phyloP scores from a whole-genome alignment of 2,329 filamentous ascomycete species.

The Albophoma yamanashiensis region DNA sequence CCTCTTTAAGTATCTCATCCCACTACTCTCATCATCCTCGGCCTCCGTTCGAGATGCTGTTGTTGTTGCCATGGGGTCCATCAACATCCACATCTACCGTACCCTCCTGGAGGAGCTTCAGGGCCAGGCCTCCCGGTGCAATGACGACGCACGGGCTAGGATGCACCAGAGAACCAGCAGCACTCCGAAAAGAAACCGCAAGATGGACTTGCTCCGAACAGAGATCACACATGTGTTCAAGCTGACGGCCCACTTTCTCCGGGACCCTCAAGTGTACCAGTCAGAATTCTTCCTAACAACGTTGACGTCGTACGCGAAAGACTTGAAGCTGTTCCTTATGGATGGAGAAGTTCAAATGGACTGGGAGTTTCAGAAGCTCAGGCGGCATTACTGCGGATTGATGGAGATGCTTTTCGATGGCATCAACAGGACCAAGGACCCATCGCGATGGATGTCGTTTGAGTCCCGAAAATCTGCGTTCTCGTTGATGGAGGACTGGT shows the following conservation, averaged over 20 bases:
- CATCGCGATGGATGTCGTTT: constrained; percentile 92
- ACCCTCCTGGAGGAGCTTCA: constrained; percentile 85
- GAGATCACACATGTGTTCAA: constrained; percentile 97
- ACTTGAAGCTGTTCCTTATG: constrained; percentile 88
- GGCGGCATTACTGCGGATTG: constrained; percentile 87
- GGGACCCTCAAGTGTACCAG: constrained; percentile 64
- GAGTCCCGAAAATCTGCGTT: constrained; percentile 94
- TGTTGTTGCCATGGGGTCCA: constrained; percentile 83
- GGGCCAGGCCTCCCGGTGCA: constrained; percentile 74
- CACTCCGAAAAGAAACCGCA: constrained; percentile 68
- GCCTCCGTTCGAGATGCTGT: constrained; percentile 80
- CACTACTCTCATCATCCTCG: constrained; percentile 70
- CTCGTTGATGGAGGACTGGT: constrained; percentile 98
- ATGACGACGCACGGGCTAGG: constrained; percentile 76
- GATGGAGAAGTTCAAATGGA: constrained; percentile 92
- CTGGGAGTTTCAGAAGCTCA: constrained; percentile 84
- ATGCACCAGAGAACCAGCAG: constrained; percentile 82
- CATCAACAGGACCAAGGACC: constrained; percentile 75
- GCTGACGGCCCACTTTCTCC: constrained; percentile 81
- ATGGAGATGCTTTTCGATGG: constrained; percentile 90
- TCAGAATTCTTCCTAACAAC: constrained; percentile 89
- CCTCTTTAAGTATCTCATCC: constrained; percentile 85
- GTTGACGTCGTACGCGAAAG: constrained; percentile 79
- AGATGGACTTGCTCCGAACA: constrained; percentile 78
- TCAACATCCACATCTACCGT: constrained; percentile 88